Evolutionary conservation across 768 basidiomycete genomes (phyloP).

Genomic region (Cyclocybe cylindracea): DNA sequence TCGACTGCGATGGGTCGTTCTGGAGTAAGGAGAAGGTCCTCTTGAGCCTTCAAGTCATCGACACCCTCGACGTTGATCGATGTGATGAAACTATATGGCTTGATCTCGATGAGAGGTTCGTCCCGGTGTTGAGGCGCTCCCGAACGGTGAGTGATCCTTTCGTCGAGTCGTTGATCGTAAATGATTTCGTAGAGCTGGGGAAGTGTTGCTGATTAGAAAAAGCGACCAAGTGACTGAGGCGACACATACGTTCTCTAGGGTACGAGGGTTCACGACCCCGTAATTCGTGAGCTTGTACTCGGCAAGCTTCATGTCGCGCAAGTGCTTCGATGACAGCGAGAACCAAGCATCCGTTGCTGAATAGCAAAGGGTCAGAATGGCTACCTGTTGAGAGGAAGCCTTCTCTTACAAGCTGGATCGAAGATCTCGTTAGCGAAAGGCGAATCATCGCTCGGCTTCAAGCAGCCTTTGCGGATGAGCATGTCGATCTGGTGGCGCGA

Average conservation of each 20-base stretch:
- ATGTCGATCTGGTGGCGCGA: conserved; percentile 44
- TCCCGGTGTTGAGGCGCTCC: conserved; percentile 8
- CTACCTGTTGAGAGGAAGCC: not conserved
- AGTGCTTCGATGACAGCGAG: conserved; percentile 32
- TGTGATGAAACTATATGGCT: conserved; percentile 34
- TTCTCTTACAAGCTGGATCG: conserved; percentile 42
- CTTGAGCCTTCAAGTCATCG: not conserved
- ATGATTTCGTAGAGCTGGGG: conserved; percentile 49
- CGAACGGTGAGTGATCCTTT: conserved; percentile 38
- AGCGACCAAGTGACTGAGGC: not conserved
- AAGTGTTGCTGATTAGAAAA: not conserved
- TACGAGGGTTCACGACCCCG: conserved; percentile 51
- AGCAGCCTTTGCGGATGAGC: conserved; percentile 49
- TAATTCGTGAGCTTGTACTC: conserved; percentile 56
- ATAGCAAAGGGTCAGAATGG: not conserved
- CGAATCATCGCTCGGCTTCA: conserved; percentile 54
- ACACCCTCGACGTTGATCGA: conserved; percentile 25
- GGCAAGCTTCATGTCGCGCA: conserved; percentile 34
- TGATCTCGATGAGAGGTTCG: conserved; percentile 36
- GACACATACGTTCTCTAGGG: conserved; percentile 38
- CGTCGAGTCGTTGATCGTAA: conserved; percentile 51
- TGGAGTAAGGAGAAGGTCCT: conserved; percentile 19
- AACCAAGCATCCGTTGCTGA: conserved; percentile 44
- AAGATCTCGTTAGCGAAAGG: conserved; percentile 59
- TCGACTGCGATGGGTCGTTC: not conserved